Conservation (phyloP, 768 basidiomycete genomes). For the Dacryopinax spathularia region DNA sequence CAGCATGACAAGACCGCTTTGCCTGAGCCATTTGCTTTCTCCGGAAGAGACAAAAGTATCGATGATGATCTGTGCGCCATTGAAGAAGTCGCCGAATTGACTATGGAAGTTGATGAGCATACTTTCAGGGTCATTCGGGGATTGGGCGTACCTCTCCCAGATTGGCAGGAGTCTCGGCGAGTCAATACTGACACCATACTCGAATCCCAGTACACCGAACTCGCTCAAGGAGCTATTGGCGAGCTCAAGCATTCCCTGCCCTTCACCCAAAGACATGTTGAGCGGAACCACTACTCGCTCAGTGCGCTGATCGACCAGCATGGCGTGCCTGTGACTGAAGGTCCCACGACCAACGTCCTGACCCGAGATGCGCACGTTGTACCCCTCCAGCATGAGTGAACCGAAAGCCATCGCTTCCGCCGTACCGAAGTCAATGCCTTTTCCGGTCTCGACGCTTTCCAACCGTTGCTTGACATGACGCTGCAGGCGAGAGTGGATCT, state of each 20-base stretch:
- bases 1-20: slow-evolving; percentile 74
- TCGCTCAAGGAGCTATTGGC: slow-evolving; percentile 88
- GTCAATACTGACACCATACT: slow-evolving; percentile 85
- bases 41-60: slow-evolving; percentile 77
- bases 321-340: slow-evolving; percentile 80
- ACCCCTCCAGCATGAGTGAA: slow-evolving; percentile 66
- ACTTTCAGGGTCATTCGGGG: too few relatives aligned
- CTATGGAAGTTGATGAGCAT: background rate
- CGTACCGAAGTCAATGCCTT: slow-evolving; percentile 77
- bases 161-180: slow-evolving; percentile 65
- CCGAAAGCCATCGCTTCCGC: slow-evolving; percentile 89
- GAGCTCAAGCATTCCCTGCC: slow-evolving; percentile 58
- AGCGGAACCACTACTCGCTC: slow-evolving; percentile 70
- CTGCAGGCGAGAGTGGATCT: slow-evolving; percentile 63
- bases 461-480: slow-evolving; percentile 67
- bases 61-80: slow-evolving; percentile 79
- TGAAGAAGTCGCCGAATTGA: slow-evolving; percentile 86
- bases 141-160: slow-evolving; percentile 60
- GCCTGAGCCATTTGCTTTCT: slow-evolving; percentile 87
- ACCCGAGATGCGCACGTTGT: slow-evolving; percentile 76
- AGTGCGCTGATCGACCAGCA: slow-evolving; percentile 78
- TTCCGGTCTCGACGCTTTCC: slow-evolving; percentile 49
- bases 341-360: slow-evolving; percentile 89
- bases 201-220: slow-evolving; percentile 82
- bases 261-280: slow-evolving; percentile 48